A percentile compares a stretch with the other conserved stretches of the same genome.
Evolutionary conservation across 108 stramenopile genomes (phyloP).

Genomic region (Cyclostephanos invisitatus): DNA sequence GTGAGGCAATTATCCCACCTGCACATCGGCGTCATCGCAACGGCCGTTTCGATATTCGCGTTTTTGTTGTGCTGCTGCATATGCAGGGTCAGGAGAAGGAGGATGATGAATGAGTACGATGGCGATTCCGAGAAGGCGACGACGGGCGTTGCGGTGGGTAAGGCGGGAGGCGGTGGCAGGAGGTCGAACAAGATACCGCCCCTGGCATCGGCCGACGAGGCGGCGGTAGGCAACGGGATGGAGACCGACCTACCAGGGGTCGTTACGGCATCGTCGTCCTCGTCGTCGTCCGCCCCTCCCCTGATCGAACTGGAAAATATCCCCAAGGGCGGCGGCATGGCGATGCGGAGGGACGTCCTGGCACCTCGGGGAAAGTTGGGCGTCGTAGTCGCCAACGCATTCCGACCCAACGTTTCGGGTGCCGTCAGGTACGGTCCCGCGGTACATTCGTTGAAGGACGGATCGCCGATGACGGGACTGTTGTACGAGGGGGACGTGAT

Average conservation of each 20-base stretch:
- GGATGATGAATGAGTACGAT: not conserved
- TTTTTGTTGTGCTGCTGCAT: not conserved
- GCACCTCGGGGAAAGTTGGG: slow-evolving; percentile 79
- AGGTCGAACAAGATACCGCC: too few species aligned
- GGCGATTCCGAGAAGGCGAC: not conserved
- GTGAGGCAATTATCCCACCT: not conserved
- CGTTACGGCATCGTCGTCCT: too few species aligned
- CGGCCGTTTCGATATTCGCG: not conserved
- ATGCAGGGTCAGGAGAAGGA: not conserved
- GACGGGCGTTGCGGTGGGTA: too few species aligned
- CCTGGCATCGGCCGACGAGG: too few species aligned
- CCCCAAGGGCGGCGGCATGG: not conserved
- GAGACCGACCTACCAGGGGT: too few species aligned
- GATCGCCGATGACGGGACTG: slow-evolving; percentile 72
- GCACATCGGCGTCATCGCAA: not conserved
- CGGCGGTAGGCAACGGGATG: too few species aligned
- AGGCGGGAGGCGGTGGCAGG: too few species aligned
- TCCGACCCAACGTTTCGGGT: not conserved
- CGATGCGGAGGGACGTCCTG: slow-evolving; percentile 32
- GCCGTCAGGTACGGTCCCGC: slow-evolving; percentile 41
- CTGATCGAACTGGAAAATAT: too few species aligned
- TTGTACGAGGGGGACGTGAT: slow-evolving; percentile 79
- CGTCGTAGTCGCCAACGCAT: slow-evolving; percentile 67
- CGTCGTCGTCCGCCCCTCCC: too few species aligned
- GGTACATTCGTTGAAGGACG: slow-evolving; percentile 51